phyloP scores from a whole-genome alignment of 1,284 basidiomycete genomes.

The Trametes pubescens region DNA sequence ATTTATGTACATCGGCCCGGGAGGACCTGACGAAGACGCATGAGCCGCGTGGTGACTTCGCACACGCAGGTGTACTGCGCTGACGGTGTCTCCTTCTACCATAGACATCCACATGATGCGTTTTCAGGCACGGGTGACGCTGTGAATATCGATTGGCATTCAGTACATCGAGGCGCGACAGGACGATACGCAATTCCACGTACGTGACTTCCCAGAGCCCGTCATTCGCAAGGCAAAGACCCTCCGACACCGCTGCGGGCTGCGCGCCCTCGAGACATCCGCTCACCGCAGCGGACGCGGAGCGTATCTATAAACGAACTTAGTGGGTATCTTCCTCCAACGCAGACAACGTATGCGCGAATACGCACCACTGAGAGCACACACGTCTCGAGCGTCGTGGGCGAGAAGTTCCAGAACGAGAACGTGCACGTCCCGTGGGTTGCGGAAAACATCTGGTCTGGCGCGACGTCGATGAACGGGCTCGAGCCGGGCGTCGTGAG shows the following conservation, averaged over 20 bases:
- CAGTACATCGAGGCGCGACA: not conserved
- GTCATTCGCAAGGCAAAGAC: not conserved
- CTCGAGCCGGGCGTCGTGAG: not conserved
- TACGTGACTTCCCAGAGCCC: conserved; percentile 1
- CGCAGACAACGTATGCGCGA: not conserved
- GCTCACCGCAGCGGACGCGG: not conserved
- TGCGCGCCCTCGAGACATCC: not conserved
- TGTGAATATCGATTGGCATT: not conserved
- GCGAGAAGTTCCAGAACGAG: conserved; percentile 1
- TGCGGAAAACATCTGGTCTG: not conserved
- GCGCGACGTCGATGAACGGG: not conserved
- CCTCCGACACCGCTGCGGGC: not conserved
- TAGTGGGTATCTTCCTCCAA: not conserved
- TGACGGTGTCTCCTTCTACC: no score
- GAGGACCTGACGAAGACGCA: no score
- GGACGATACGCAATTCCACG: not conserved
- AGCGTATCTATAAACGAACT: not conserved
- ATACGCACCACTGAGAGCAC: not conserved
- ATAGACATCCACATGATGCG: not conserved
- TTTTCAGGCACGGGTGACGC: not conserved
- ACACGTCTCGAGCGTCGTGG: conserved; percentile 3
- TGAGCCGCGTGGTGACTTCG: no score
- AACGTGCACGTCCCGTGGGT: not conserved
- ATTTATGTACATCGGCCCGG: no score
- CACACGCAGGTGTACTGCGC: no score